These are phyloP conservation scores for Thuidium tamariscinum DNA, from an alignment of 225 moss, liverwort and hornwort species.

Conservation along the genomic window DNA sequence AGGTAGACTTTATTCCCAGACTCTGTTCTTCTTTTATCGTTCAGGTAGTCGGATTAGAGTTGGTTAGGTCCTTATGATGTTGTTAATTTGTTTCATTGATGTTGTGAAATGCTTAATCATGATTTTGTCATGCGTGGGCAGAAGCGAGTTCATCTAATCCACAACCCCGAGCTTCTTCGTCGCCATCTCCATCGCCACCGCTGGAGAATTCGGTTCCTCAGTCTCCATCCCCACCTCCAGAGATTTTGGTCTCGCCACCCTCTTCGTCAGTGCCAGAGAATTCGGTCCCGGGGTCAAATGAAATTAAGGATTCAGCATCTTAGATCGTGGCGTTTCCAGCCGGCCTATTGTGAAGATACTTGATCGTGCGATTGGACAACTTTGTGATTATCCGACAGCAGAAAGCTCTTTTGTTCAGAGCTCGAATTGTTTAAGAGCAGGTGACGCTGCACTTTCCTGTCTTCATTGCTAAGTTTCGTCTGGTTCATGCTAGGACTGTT, in stretches of 20 bases:
- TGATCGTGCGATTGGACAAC: not conserved
- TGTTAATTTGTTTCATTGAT: not conserved
- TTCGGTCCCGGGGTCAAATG: not conserved
- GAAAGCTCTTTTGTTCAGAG: not conserved
- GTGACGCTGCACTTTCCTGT: not conserved
- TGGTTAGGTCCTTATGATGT: not conserved
- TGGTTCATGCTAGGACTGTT: not conserved
- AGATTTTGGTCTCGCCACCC: not conserved
- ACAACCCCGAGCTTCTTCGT: not conserved
- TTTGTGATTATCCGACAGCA: not conserved
- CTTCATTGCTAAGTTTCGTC: not conserved
- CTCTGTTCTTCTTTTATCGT: not conserved
- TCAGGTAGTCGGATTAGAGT: not conserved
- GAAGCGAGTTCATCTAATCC: slow-evolving; percentile 6
- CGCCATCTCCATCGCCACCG: not conserved
- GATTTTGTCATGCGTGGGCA: not conserved
- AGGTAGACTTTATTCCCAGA: not conserved
- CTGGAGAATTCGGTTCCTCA: not conserved
- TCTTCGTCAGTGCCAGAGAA: not conserved
- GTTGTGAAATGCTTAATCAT: not conserved
- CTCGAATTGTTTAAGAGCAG: not conserved
- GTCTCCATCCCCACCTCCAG: not conserved
- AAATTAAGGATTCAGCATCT: not conserved
- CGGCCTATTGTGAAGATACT: not conserved
- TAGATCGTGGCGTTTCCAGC: not conserved